These are phyloP conservation scores for Omphalotus olearius DNA, from an alignment of 1,284 basidiomycete genomes.

Conservation along the genomic window DNA sequence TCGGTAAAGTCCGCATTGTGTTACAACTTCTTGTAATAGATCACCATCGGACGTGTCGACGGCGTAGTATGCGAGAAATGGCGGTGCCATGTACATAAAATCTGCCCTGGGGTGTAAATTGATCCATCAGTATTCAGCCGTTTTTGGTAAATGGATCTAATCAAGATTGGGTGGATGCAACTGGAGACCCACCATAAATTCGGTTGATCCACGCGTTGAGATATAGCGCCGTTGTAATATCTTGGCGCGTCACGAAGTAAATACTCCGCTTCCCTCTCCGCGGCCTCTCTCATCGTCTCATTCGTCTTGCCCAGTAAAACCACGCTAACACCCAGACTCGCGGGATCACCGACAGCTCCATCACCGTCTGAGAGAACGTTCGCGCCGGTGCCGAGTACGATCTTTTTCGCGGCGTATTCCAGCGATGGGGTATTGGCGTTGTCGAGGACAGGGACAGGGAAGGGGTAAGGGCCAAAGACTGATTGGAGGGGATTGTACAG, in stretches of 20 bases:
- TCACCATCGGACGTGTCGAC: slow-evolving; percentile 35
- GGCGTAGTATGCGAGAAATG: slow-evolving; percentile 55
- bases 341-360: slow-evolving; percentile 39
- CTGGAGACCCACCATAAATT: slow-evolving; percentile 40
- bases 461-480: slow-evolving; percentile 32
- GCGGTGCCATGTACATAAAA: slow-evolving; percentile 58
- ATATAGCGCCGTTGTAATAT: slow-evolving; percentile 46
- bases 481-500: slow-evolving; percentile 33
- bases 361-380: slow-evolving; percentile 31
- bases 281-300: slow-evolving; percentile 25
- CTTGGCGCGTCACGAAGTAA: slow-evolving; percentile 37
- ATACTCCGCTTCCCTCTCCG: slow-evolving; percentile 27
- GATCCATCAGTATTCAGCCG: background rate
- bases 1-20: slow-evolving; percentile 43
- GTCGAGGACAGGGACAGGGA: slow-evolving; percentile 24
- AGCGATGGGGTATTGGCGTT: slow-evolving; percentile 2
- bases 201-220: slow-evolving; percentile 36
- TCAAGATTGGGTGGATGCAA: too few species aligned
- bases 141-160: too few species aligned
- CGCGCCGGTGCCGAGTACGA: slow-evolving; percentile 30
- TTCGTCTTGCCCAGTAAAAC: slow-evolving; percentile 31
- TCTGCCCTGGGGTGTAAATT: slow-evolving; percentile 40
- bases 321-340: slow-evolving; percentile 38
- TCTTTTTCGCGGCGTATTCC: slow-evolving; percentile 22
- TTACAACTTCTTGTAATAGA: slow-evolving; percentile 39